Evolutionary conservation across 2,329 filamentous ascomycete species (phyloP), one percentile per base, ranked within the genome.

Genomic region (Hypomyces perniciosus): DNA sequence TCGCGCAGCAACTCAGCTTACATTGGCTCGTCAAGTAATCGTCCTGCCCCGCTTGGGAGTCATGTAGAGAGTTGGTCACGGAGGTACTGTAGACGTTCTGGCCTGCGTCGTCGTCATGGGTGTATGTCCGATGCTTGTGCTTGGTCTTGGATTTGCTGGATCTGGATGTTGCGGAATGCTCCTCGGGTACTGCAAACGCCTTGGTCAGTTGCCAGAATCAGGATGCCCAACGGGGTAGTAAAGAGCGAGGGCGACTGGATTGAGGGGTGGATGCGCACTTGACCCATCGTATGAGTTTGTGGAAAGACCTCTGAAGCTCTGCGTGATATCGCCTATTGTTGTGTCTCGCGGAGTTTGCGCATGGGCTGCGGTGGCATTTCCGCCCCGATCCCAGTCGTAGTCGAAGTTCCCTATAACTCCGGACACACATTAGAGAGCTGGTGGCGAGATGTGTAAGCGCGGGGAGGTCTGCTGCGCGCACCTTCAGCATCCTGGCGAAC

Each of bases 401-500:
- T 58, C 56, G 46, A 51, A 43, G 8, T 57, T 57, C 31, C 56
- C 56, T 58, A 39, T 10, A 27, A 43, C 27, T 33, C 20, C 31
- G 45, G 34, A 43, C 13, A 43, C 37, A 42, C 27, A 38, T 43
- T 43, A 43, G 46, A 40, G 51, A 39, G 34, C 26, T 44, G 46
- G 26, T 51, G 37, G 48, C 34, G 38, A 50, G 44, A 43, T 43
- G 29, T 12, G 28, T 45, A 43, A 46, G 46, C 46, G 40, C 43
- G 46, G 47, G 46, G 31, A 28, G 49, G 9, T 26, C 35, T 27
- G 20, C 35, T 27, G 20, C 46, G 45, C 58, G 47, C 52, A 61
- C 59, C 60, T 53, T 60, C 50, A 27, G 50, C 44, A 50, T 62
- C 60, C 53, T 61, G 60, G 34, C 61, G 57, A 48, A 63, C 59